Evolutionary conservation across 805 yeast genomes (phyloP), one percentile per base, ranked within the genome.

Genomic region (Ogataea wickerhamii): DNA sequence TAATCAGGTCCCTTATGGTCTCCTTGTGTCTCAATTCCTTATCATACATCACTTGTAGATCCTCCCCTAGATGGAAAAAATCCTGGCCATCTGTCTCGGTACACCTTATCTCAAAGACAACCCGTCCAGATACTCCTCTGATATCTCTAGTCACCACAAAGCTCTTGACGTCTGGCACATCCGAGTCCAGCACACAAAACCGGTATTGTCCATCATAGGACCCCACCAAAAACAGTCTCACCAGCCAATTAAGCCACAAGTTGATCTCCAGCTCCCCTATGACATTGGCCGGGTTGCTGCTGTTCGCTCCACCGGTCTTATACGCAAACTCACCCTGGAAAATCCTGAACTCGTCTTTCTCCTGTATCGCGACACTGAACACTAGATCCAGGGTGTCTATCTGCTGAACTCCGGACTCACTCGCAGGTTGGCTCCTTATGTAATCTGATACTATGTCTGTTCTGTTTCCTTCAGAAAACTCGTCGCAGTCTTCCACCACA

Each of bases 101-200:
- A 28, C 49, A 41, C n/a, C 24, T 34, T 6, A 48, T 24, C 27
- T 40, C 45, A 34, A 48, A 44, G 8, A 48, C 17, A 10, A 45
- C 36, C 17, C 32, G 28, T n/a, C 47, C 43, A 3, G 48, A 31
- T 7, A 45, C 34, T 14, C 48, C 48, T n/a, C 31, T 34, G 6
- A 37, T 27, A 21, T 34, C 40, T 24, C 31, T 38, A 12, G 51
- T 43, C 10, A 41, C 44, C 6, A 27, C 37, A 19, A 47, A 23
- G 22, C 18, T 38, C 17, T 28, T 43, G 16, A 7, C 7, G 8
- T 14, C 29, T 12, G 33, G 3, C 18, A 20, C 13, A 3, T 22
- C 20, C 8, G 11, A 14, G 12, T 44, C 43, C 11, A 41, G 17
- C 6, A 44, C 30, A n/a, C 31, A 32, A 26, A 47, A 43, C 4